phyloP scores from a whole-genome alignment of 2,329 filamentous ascomycete genomes.

The Sporothrix dimorphospora region DNA sequence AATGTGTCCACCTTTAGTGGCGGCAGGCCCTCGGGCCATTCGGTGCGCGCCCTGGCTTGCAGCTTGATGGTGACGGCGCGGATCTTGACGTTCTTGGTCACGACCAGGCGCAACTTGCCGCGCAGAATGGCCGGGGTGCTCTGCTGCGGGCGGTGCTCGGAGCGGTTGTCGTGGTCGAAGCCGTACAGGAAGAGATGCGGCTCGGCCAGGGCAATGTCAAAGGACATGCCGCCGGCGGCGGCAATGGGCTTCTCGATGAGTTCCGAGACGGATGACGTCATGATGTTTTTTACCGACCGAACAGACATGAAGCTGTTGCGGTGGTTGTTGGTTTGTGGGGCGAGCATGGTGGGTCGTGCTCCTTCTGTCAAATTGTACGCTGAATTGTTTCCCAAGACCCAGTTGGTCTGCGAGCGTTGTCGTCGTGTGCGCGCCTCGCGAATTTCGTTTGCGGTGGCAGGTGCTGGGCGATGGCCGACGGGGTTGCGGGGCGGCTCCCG shows the following conservation, averaged over 20 bases:
- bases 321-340: conserved; percentile 34
- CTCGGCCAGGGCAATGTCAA: conserved; percentile 75
- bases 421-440: too few species aligned
- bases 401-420: too few species aligned
- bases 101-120: conserved; percentile 77
- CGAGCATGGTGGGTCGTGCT: neutral
- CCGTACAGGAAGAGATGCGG: conserved; percentile 80
- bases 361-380: too few species aligned
- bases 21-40: conserved; percentile 96
- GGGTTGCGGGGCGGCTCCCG: too few species aligned
- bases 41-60: conserved; percentile 80
- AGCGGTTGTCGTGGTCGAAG: conserved; percentile 71
- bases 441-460: too few species aligned
- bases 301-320: conserved; percentile 57
- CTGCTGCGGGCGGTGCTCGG: conserved; percentile 55
- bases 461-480: neutral
- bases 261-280: conserved; percentile 57
- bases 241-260: conserved; percentile 71
- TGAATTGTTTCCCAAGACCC: too few species aligned
- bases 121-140: conserved; percentile 75
- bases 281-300: conserved; percentile 54
- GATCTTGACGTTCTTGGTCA: conserved; percentile 89
- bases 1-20: conserved; percentile 80
- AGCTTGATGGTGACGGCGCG: conserved; percentile 89
- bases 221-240: conserved; percentile 73